phyloP scores from a whole-genome alignment of 495 filamentous ascomycete species.

The Margaritispora aquatica region DNA sequence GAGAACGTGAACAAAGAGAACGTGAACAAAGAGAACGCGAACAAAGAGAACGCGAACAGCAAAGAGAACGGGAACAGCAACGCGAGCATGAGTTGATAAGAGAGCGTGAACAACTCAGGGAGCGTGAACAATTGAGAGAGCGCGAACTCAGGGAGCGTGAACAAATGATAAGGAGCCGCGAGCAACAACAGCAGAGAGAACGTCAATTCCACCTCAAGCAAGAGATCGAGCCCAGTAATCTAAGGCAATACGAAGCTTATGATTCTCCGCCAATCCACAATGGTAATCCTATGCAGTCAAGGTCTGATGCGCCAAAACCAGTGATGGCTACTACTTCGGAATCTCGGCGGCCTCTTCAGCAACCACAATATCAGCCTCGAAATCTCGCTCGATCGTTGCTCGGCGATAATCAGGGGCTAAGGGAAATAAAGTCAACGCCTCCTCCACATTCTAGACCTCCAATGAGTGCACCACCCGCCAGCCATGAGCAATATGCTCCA shows the following conservation, averaged over 20 bases:
- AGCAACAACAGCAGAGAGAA: slow-evolving; percentile 11
- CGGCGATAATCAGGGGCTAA: slow-evolving; percentile 10
- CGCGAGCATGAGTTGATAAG: no score
- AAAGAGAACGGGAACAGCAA: no score
- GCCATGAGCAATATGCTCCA: slow-evolving; percentile 13
- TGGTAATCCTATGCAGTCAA: slow-evolving; percentile 3
- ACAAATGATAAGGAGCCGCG: no score
- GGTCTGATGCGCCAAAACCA: slow-evolving; percentile 12
- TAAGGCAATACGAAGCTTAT: slow-evolving; percentile 24
- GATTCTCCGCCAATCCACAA: slow-evolving; percentile 1
- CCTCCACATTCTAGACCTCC: slow-evolving; percentile 16
- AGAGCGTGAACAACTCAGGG: no score
- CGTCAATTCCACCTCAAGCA: slow-evolving; percentile 21
- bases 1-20: no score
- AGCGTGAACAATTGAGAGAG: no score
- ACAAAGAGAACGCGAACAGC: no score
- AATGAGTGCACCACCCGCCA: slow-evolving; percentile 17
- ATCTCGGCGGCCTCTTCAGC: slow-evolving; percentile 9
- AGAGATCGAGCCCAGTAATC: slow-evolving; percentile 10
- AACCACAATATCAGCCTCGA: slow-evolving; percentile 17
- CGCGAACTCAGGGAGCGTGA: no score
- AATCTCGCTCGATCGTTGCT: slow-evolving; percentile 10
- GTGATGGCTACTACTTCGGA: neutral
- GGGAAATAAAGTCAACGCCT: slow-evolving; percentile 17
- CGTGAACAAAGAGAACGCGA: no score